Percentiles rank a stretch among this genome's conserved stretches.
phyloP scores from a whole-genome alignment of 2,329 filamentous ascomycete species.

The Cordyceps fumosorosea region DNA sequence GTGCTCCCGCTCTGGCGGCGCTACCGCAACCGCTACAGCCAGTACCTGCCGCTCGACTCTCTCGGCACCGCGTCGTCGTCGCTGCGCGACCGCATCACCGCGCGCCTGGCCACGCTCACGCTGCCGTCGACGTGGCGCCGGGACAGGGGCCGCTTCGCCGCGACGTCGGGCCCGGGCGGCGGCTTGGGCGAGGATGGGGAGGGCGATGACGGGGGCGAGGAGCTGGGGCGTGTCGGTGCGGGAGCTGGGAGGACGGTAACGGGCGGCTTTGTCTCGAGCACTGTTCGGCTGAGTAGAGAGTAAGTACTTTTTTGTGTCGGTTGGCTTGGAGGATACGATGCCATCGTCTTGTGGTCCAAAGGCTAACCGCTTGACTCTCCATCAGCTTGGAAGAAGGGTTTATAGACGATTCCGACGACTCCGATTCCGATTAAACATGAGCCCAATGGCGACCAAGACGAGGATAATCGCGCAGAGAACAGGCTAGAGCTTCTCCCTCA shows the following conservation, averaged over 20 bases:
- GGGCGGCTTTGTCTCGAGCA: slow-evolving; percentile 23
- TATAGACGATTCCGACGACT: slow-evolving; percentile 38
- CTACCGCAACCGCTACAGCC: slow-evolving; percentile 64
- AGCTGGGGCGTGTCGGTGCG: slow-evolving; percentile 33
- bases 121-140: slow-evolving; percentile 44
- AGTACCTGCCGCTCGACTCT: slow-evolving; percentile 64
- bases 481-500: background rate
- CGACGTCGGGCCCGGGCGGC: slow-evolving; percentile 35
- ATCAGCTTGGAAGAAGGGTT: slow-evolving; percentile 35
- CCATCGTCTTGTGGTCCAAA: no score
- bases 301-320: slow-evolving; percentile 30
- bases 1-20: slow-evolving; percentile 62
- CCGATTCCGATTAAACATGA: background rate
- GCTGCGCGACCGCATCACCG: slow-evolving; percentile 43
- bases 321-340: background rate
- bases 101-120: slow-evolving; percentile 22
- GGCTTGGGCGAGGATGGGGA: slow-evolving; percentile 51
- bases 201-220: slow-evolving; percentile 44
- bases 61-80: slow-evolving; percentile 51
- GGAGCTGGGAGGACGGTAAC: slow-evolving; percentile 31
- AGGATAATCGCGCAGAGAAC: no score
- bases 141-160: slow-evolving; percentile 34
- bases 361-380: background rate
- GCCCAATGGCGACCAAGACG: no score
- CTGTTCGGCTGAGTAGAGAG: slow-evolving; percentile 68